Evolutionary conservation across 164 flowering plant genomes (phyloP).

Genomic region (Houttuynia cordata): DNA sequence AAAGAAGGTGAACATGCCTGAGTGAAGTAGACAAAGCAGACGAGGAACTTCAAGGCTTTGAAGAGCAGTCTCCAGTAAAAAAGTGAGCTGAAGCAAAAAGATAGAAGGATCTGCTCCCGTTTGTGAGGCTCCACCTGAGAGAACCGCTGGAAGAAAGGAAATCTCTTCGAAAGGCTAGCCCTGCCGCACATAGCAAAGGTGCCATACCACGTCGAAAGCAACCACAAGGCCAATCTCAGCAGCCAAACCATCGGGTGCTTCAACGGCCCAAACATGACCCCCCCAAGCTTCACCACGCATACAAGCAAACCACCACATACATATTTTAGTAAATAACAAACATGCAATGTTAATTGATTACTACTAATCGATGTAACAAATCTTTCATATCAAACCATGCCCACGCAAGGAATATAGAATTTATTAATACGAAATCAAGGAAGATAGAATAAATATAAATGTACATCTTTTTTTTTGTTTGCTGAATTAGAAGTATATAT

Average conservation of each 20-base stretch:
- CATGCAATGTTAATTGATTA: background rate
- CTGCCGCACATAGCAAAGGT: constrained; percentile 49
- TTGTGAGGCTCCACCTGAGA: constrained; percentile 22
- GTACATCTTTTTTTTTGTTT: too few relatives aligned
- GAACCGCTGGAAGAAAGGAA: constrained; percentile 50
- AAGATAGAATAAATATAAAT: too few relatives aligned
- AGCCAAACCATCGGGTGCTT: constrained; percentile 35
- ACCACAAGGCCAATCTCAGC: constrained; percentile 31
- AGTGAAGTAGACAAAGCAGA: constrained; percentile 43
- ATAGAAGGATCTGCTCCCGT: constrained; percentile 34
- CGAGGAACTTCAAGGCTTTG: constrained; percentile 34
- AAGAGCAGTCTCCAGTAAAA: constrained; percentile 28
- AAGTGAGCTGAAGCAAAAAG: constrained; percentile 41
- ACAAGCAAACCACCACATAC: background rate
- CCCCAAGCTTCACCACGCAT: constrained; percentile 31
- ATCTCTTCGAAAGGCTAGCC: constrained; percentile 28
- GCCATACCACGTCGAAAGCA: constrained; percentile 61
- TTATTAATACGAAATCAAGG: too few relatives aligned
- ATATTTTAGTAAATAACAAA: background rate
- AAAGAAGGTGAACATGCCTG: constrained; percentile 28
- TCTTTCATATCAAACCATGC: too few relatives aligned
- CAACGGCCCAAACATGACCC: constrained; percentile 25
- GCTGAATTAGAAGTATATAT: too few relatives aligned
- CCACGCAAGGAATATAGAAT: too few relatives aligned
- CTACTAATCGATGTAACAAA: background rate